phyloP scores from a whole-genome alignment of 495 filamentous ascomycete genomes.

The Penicillium manginii region DNA sequence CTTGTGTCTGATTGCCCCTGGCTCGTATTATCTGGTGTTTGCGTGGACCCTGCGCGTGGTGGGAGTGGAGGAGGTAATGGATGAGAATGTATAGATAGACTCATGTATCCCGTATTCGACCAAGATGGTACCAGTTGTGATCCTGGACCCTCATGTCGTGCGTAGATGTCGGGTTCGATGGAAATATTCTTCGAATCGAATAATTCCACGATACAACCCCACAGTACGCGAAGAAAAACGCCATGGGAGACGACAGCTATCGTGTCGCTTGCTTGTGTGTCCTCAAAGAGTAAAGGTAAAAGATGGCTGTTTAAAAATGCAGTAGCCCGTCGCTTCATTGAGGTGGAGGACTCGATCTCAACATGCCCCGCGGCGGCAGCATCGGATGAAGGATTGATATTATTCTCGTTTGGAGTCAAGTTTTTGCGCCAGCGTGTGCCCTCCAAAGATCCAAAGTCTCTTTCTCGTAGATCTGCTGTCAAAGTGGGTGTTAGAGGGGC shows the following conservation, averaged over 20 bases:
- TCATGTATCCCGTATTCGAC: constrained; percentile 69
- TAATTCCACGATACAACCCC: constrained; percentile 60
- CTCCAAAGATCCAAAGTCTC: constrained; percentile 34
- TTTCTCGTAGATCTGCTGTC: constrained; percentile 30
- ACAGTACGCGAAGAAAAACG: constrained; percentile 70
- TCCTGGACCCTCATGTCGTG: constrained; percentile 13
- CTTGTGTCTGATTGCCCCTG: background rate
- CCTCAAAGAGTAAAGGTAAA: constrained; percentile 53
- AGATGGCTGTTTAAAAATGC: constrained; percentile 66
- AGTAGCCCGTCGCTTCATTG: constrained; percentile 65
- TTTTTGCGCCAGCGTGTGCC: constrained; percentile 11
- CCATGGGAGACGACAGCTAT: constrained; percentile 80
- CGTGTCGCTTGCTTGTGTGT: constrained; percentile 25
- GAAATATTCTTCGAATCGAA: constrained; percentile 49
- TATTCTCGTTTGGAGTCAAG: background rate
- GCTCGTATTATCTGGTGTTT: background rate
- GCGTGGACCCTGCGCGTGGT: background rate
- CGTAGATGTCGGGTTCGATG: constrained; percentile 11
- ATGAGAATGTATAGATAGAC: constrained; percentile 44
- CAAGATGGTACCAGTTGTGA: constrained; percentile 47
- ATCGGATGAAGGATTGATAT: background rate
- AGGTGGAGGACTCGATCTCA: constrained; percentile 50
- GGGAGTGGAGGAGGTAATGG: background rate
- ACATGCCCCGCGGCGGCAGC: background rate
- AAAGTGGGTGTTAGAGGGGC: constrained; percentile 15